Evolutionary conservation across 805 yeast species (phyloP).

Genomic region (Candida boleticola): DNA sequence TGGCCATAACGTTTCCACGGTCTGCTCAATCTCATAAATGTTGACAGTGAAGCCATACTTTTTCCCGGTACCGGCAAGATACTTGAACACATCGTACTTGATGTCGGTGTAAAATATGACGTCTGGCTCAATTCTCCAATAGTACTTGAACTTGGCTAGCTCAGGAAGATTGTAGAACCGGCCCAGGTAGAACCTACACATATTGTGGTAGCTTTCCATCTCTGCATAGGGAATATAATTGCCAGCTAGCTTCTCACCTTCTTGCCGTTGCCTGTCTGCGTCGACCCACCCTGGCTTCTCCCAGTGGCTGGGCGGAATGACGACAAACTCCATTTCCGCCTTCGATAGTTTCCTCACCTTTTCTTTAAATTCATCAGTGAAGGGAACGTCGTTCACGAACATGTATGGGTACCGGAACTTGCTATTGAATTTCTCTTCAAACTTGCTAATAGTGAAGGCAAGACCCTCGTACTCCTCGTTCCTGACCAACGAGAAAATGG

Average conservation of each 20-base stretch:
- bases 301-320: slow-evolving; percentile 21
- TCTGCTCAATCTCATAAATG: slow-evolving; percentile 18
- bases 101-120: slow-evolving; percentile 19
- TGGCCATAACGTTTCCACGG: slow-evolving; percentile 22
- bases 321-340: slow-evolving; percentile 18
- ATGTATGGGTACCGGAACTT: slow-evolving; percentile 25
- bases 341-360: slow-evolving; percentile 14
- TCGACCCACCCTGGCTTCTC: slow-evolving; percentile 22
- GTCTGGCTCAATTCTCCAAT: slow-evolving; percentile 27
- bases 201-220: slow-evolving; percentile 21
- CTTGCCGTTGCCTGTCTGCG: slow-evolving; percentile 18
- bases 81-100: slow-evolving; percentile 19
- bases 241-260: slow-evolving; percentile 8
- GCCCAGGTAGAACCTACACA: slow-evolving; percentile 25
- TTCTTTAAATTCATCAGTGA: slow-evolving; percentile 20
- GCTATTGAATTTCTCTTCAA: slow-evolving; percentile 21
- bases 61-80: slow-evolving; percentile 20
- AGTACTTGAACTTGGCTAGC: slow-evolving; percentile 20
- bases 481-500: slow-evolving; percentile 16
- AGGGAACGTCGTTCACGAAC: slow-evolving; percentile 22
- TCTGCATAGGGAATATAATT: slow-evolving; percentile 33
- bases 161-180: slow-evolving; percentile 18
- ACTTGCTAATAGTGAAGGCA: slow-evolving; percentile 16
- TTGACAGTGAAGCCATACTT: slow-evolving; percentile 23
- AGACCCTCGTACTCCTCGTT: slow-evolving; percentile 14